Conservation (phyloP, 768 basidiomycete genomes). For the Lyophyllum semitale region DNA sequence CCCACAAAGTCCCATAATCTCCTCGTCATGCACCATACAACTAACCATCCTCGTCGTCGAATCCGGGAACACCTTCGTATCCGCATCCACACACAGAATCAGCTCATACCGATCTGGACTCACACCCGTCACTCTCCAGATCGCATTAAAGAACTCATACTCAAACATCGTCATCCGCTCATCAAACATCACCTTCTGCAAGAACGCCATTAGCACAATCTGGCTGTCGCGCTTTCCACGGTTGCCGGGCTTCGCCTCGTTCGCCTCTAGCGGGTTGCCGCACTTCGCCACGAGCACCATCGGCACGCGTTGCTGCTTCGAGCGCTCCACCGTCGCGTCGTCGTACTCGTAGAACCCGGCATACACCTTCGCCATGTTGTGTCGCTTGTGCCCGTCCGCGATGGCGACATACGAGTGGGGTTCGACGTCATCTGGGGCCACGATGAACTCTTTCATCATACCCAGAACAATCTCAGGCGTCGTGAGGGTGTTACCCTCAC, state of each 20-base stretch:
- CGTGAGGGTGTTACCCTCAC: constrained; percentile 83
- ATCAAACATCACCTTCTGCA: constrained; percentile 99
- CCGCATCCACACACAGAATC: constrained; percentile 94
- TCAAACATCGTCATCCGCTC: constrained; percentile 99
- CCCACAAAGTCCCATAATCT: constrained; percentile 99
- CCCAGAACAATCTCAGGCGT: constrained; percentile 92
- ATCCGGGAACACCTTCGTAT: constrained; percentile 99
- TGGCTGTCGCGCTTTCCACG: constrained; percentile 99
- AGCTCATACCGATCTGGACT: constrained; percentile 96
- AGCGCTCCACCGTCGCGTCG: constrained; percentile 81
- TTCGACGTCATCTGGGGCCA: constrained; percentile 81
- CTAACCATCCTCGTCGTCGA: constrained; percentile 94
- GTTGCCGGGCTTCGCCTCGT: constrained; percentile 93
- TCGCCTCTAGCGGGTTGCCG: constrained; percentile 89
- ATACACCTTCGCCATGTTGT: constrained; percentile 99
- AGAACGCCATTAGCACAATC: constrained; percentile 95
- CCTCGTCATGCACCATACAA: constrained; percentile 95
- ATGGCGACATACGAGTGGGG: constrained; percentile 97
- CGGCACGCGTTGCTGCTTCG: constrained; percentile 96
- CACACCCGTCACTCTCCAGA: constrained; percentile 95
- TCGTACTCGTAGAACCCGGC: constrained; percentile 98
- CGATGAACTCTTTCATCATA: constrained; percentile 97
- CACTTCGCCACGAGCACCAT: constrained; percentile 95
- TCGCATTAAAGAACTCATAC: constrained; percentile 98
- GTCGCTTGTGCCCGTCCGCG: constrained; percentile 98